Conservation (phyloP, 305 asterid species). For the Lippia alba region DNA sequence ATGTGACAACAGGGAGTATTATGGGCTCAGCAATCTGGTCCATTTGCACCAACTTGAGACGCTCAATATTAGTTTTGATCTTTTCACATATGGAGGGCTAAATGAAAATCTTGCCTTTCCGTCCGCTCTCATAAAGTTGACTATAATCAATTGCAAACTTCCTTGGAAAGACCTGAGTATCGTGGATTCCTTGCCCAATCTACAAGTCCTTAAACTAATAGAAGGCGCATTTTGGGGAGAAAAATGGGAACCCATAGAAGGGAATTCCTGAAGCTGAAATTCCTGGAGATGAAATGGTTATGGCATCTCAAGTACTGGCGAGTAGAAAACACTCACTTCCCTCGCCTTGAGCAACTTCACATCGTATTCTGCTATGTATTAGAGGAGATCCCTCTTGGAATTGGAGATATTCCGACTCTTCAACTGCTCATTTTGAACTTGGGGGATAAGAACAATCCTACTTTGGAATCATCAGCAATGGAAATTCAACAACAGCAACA, state of each 20-base stretch:
- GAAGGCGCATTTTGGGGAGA: background rate
- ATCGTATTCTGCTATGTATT: background rate
- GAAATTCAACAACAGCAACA: too few species aligned
- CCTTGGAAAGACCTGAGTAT: background rate
- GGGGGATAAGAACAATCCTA: too few species aligned
- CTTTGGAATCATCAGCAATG: too few species aligned
- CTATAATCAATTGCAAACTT: background rate
- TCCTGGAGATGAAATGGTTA: background rate
- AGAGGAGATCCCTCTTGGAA: background rate
- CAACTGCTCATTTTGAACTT: too few species aligned
- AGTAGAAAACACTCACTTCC: background rate
- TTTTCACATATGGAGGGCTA: background rate
- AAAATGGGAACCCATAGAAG: background rate
- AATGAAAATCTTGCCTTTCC: background rate
- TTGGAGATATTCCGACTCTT: background rate
- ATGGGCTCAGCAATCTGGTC: background rate
- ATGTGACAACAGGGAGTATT: background rate
- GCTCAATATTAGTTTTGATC: background rate
- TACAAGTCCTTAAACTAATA: background rate
- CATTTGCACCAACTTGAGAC: background rate
- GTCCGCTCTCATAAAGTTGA: background rate
- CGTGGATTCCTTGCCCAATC: background rate
- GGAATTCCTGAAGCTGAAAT: background rate
- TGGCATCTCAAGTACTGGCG: constrained; percentile 9
- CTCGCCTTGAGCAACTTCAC: background rate